Percentiles rank a stretch among this genome's conserved stretches.
These are phyloP conservation scores for Cardamine occulta DNA, from an alignment of 345 rosid species.

Conservation along the genomic window DNA sequence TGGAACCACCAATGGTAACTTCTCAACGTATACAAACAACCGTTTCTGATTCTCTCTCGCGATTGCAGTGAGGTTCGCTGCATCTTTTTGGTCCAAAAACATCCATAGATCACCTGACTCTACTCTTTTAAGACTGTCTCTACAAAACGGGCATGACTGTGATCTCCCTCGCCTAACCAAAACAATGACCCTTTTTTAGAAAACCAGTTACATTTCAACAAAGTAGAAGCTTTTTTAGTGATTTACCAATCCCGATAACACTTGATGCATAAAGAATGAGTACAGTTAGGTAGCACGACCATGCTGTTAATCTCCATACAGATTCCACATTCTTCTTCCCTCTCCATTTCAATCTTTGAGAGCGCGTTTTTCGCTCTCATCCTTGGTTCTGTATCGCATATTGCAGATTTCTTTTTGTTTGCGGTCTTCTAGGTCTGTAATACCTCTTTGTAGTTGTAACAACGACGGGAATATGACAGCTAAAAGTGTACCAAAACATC, in stretches of 20 bases:
- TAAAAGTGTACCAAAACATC: conserved; percentile 25
- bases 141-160: conserved; percentile 81
- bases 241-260: conserved; percentile 72
- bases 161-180: conserved; percentile 64
- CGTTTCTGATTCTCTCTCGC: conserved; percentile 56
- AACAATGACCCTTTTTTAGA: conserved; percentile 14
- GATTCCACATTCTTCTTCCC: conserved; percentile 84
- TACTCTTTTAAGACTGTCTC: conserved; percentile 66
- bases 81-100: conserved; percentile 53
- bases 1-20: conserved; percentile 66
- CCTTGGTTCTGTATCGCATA: conserved; percentile 56
- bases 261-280: conserved; percentile 72
- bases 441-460: conserved; percentile 71
- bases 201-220: background rate
- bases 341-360: conserved; percentile 57
- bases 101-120: conserved; percentile 74
- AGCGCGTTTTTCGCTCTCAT: conserved; percentile 49
- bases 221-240: background rate
- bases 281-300: conserved; percentile 75
- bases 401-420: conserved; percentile 65
- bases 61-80: conserved; percentile 49
- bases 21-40: conserved; percentile 67
- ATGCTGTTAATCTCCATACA: conserved; percentile 67
- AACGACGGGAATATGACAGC: conserved; percentile 82
- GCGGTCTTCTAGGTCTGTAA: conserved; percentile 70